Evolutionary conservation across 352 stramenopile species (phyloP), one percentile per base, ranked within the genome.

Genomic region (Phytopythium boreale): DNA sequence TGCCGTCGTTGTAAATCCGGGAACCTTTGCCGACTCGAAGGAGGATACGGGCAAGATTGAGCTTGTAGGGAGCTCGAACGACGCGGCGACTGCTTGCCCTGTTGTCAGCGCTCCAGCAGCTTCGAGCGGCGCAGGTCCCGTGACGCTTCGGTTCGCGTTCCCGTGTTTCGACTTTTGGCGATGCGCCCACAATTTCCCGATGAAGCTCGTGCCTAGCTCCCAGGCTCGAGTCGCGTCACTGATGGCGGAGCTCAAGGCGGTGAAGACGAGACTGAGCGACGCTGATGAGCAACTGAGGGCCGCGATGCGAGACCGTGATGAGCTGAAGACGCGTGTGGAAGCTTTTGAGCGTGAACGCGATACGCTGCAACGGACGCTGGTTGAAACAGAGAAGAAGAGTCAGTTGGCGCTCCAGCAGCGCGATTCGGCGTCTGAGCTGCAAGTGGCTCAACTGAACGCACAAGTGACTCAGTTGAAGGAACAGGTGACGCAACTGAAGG

Each of bases 161-260:
- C 74, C 74, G 29, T 73, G 64, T 26, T 73, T 76, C 51, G 74
- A 82, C 31, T 66, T 82, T 24, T 82, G 71, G 62, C 43, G 69
- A 20, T 62, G 70, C 17, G 49, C 67, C n/a, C 74, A 77, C 27
- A 61, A 68, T 34, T 79, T 82, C 43, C 64, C 68, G 9, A 68
- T 82, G 65, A 67, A 65, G 52, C 41, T 71, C 15, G 58, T 79
- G 14, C 39, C 69, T 1, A 29, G n/a, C 2, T 44, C 56, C 12
- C 22, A 60, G 5, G 55, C 68, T 24, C 63, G 26, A 11, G 24
- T 70, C 7, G 55, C 63, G 36, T 39, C 67, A 4, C 67, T 77
- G 12, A 15, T 44, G 29, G 46, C 64, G 20, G 67, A 74, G 26
- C 41, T 77, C 22, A 41, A 64, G 43, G 51, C 19, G 27, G 12